Evolutionary conservation across 345 rosid genomes (phyloP).

Genomic region (Lagerstroemia speciosa): DNA sequence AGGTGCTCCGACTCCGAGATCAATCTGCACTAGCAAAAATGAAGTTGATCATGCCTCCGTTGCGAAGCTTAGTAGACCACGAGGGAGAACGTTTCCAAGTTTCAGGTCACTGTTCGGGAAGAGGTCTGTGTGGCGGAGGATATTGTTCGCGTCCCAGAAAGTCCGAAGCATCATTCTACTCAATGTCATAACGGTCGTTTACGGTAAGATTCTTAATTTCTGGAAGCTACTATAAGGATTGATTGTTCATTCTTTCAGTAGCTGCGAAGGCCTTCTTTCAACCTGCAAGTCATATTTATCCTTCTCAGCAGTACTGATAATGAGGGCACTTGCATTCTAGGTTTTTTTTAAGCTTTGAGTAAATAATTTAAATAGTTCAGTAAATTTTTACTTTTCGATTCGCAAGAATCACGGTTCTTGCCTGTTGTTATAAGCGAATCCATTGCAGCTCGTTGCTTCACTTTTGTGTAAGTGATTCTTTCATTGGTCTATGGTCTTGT

Average conservation of each 20-base stretch:
- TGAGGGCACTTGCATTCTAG: too few species aligned
- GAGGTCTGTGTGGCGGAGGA: conserved; percentile 27
- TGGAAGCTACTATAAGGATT: too few species aligned
- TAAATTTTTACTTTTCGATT: too few species aligned
- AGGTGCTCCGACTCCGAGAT: background rate
- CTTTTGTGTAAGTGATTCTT: background rate
- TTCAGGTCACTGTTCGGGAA: conserved; percentile 27
- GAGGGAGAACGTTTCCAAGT: conserved; percentile 3
- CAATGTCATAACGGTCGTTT: conserved; percentile 40
- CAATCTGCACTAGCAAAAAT: background rate
- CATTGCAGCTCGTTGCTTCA: background rate
- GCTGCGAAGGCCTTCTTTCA: background rate
- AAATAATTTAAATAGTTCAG: too few species aligned
- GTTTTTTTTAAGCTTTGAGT: too few species aligned
- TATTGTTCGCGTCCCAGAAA: conserved; percentile 32
- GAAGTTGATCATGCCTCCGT: background rate
- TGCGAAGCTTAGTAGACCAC: background rate
- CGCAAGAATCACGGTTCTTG: too few species aligned
- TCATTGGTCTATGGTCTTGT: conserved; percentile 13
- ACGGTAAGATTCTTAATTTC: conserved; percentile 23
- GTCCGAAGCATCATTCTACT: conserved; percentile 45
- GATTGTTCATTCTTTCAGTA: too few species aligned
- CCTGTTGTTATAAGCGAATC: background rate
- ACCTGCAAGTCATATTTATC: background rate
- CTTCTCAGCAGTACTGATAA: background rate